Percentiles rank a stretch among this genome's conserved stretches.
Evolutionary conservation across 352 stramenopile species (phyloP).

Genomic region (Phytophthora ohioensis): DNA sequence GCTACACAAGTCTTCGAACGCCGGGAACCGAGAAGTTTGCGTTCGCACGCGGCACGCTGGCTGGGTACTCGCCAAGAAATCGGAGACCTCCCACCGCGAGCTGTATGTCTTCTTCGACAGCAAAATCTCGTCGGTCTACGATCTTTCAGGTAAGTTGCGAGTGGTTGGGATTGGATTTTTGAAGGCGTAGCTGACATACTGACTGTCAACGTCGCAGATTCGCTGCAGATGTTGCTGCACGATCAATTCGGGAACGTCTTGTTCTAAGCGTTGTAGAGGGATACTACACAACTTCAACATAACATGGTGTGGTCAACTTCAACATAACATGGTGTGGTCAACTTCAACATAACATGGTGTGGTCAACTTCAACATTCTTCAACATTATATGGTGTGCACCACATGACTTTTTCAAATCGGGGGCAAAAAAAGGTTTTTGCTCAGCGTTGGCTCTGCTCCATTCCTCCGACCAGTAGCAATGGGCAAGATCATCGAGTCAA

Average conservation of each 20-base stretch:
- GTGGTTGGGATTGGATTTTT: not conserved
- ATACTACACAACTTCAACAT: too few species aligned
- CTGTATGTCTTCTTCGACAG: conserved; percentile 72
- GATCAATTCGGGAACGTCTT: conserved; percentile 69
- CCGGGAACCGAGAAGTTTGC: conserved; percentile 56
- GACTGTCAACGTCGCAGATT: conserved; percentile 46
- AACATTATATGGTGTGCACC: conserved; percentile 5
- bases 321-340: too few species aligned
- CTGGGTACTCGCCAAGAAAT: conserved; percentile 67
- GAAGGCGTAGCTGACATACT: not conserved
- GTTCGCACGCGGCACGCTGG: conserved; percentile 64
- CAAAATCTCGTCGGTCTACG: conserved; percentile 62
- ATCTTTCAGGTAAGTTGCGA: conserved; percentile 55
- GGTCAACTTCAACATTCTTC: not conserved
- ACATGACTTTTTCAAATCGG: conserved; percentile 3
- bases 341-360: too few species aligned
- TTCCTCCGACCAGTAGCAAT: conserved; percentile 34
- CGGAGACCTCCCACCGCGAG: conserved; percentile 53
- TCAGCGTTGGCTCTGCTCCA: not conserved
- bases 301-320: too few species aligned
- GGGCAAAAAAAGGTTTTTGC: too few species aligned
- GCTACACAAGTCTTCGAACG: conserved; percentile 40
- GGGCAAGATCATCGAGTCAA: conserved; percentile 87
- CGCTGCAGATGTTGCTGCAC: conserved; percentile 50
- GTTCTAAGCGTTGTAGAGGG: conserved; percentile 33